A percentile compares a stretch with the other conserved stretches of the same genome.
These are phyloP conservation scores for Vanilla planifolia DNA, from an alignment of 106 monocot genomes.

Conservation along the genomic window DNA sequence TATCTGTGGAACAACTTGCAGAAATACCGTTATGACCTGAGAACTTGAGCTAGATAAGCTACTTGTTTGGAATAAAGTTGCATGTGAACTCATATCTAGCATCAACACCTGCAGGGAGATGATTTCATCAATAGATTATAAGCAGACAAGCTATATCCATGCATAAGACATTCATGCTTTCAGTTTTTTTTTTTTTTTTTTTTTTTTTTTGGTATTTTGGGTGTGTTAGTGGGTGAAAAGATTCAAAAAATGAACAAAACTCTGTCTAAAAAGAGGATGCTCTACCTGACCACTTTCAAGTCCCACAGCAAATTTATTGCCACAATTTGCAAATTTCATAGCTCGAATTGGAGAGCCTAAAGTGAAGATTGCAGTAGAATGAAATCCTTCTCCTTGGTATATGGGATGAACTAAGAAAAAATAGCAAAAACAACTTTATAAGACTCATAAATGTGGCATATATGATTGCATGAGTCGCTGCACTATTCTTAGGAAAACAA, in stretches of 20 bases:
- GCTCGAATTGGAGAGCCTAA: slow-evolving; percentile 42
- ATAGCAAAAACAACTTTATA: neutral
- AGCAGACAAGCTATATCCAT: neutral
- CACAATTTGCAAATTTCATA: slow-evolving; percentile 47
- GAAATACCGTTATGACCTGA: slow-evolving; percentile 49
- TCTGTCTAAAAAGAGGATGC: neutral
- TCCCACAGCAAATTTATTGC: slow-evolving; percentile 57
- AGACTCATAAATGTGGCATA: neutral
- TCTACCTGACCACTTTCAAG: slow-evolving; percentile 82
- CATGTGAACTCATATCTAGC: slow-evolving; percentile 51
- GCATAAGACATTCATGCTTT: neutral
- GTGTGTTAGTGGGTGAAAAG: neutral
- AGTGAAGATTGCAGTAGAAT: slow-evolving; percentile 46
- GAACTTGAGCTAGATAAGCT: slow-evolving; percentile 38
- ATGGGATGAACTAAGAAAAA: slow-evolving; percentile 28
- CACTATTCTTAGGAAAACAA: neutral
- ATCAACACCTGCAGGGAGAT: slow-evolving; percentile 52
- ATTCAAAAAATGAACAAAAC: slow-evolving; percentile 4
- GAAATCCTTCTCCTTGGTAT: slow-evolving; percentile 44
- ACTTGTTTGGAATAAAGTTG: slow-evolving; percentile 46
- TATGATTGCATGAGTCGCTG: neutral
- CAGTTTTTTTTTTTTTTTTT: too few species aligned
- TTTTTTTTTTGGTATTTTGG: too few species aligned
- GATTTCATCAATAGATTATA: neutral
- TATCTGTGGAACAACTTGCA: slow-evolving; percentile 18